Conservation (phyloP, 345 rosid species). For the Eucalyptus victrix region DNA sequence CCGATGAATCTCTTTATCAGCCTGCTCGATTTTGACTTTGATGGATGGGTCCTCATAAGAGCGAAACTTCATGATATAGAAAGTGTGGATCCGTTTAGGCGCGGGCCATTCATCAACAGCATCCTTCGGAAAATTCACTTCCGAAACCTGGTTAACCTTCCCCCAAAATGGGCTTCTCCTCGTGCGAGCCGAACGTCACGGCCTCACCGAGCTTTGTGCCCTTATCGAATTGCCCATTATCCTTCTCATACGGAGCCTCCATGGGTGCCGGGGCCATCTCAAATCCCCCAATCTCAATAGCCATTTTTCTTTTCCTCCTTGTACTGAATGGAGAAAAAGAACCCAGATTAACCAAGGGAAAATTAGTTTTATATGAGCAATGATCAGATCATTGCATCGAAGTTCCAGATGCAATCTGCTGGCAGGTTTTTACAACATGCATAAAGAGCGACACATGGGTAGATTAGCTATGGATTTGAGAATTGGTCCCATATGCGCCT, state of each 20-base stretch:
- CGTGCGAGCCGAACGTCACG: slow-evolving; percentile 47
- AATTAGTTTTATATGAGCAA: not conserved
- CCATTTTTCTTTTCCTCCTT: slow-evolving; percentile 29
- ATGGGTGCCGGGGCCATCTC: slow-evolving; percentile 58
- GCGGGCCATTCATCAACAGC: slow-evolving; percentile 82
- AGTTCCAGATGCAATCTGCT: not conserved
- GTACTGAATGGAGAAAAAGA: not conserved
- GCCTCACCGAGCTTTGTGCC: slow-evolving; percentile 8
- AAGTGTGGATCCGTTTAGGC: slow-evolving; percentile 39
- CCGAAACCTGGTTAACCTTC: slow-evolving; percentile 18
- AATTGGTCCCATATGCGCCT: not conserved
- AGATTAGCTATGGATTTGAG: not conserved
- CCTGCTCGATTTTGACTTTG: slow-evolving; percentile 45
- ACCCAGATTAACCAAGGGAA: not conserved
- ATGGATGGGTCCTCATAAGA: slow-evolving; percentile 45
- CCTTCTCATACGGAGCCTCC: slow-evolving; percentile 23
- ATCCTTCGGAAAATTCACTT: slow-evolving; percentile 40
- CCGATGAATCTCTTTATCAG: slow-evolving; percentile 51
- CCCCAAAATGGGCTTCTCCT: slow-evolving; percentile 23
- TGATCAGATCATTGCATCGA: not conserved
- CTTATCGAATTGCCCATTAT: slow-evolving; percentile 39
- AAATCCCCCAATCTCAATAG: slow-evolving; percentile 63
- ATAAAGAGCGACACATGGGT: not conserved
- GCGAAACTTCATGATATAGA: slow-evolving; percentile 46
- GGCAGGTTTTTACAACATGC: not conserved